Evolutionary conservation across 2,329 filamentous ascomycete genomes (phyloP), one percentile per base, ranked within the genome.

Genomic region (Colletotrichum costaricense): DNA sequence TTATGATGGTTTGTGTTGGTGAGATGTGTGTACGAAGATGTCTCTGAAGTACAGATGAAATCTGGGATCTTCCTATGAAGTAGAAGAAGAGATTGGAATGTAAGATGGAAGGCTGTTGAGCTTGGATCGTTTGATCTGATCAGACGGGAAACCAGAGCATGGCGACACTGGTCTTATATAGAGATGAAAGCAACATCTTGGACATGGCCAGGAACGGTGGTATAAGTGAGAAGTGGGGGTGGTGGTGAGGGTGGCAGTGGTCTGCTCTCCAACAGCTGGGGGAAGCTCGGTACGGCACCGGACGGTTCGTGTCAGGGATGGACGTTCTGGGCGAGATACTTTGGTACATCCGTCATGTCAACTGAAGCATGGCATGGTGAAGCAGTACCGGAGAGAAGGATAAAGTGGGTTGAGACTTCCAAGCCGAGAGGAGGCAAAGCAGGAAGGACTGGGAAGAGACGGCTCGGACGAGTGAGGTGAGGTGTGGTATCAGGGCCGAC

Each of bases 401-500:
- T 62, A 33, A 4, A 14, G 57, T 59, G n/a, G 52, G 33, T 52
- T 56, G 54, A 28, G 55, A 19, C 38, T 42, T 42, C 38, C 38
- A 42, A 19, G 38, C 38, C 19, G 38, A 19, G 38, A 42, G 38
- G 38, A 56, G 52, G 16, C 52, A 62, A 62, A 63, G 46, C 49
- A 46, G 26, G 54, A 63, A 9, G 19, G 57, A 52, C 49, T 49
- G 67, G n/a, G 49, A 56, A 28, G 26, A 49, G 35, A 42, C 38
- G 38, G 7, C 38, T 42, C 38, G 2, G 35, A 63, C 26, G 33
- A 56, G 63, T 59, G 55, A 69, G 66, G 66, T 73, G 70, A 49
- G 67, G 52, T 62, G 67, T 62, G 33, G 71, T 66, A 73, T 66
- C 71, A 73, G 71, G 62, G 67, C 67, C 56, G 71, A 73, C 35